A percentile compares a stretch with the other conserved stretches of the same genome.
phyloP scores from a whole-genome alignment of 164 flowering plant genomes.

The Tetrastigma voinierianum region DNA sequence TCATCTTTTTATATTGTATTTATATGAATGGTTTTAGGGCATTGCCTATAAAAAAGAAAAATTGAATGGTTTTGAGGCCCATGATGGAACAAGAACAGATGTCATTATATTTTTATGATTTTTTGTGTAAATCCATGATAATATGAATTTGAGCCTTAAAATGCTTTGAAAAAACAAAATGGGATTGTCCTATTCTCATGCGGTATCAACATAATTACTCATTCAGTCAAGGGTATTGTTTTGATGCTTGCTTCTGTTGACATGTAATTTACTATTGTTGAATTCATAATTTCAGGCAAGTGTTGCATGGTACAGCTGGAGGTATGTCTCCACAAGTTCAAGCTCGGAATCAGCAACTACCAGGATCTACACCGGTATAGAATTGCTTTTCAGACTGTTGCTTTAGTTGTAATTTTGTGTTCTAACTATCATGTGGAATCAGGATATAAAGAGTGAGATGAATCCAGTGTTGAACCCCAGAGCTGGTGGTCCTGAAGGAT shows the following conservation, averaged over 20 bases:
- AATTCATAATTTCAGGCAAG: constrained; percentile 62
- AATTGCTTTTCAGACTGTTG: not conserved
- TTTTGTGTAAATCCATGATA: not conserved
- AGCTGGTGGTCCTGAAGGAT: constrained; percentile 46
- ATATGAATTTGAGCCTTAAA: not conserved
- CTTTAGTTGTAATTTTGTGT: not conserved
- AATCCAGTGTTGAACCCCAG: constrained; percentile 47
- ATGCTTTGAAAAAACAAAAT: not conserved
- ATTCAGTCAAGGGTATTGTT: not conserved
- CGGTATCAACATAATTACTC: not conserved
- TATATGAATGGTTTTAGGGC: not conserved
- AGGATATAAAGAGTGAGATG: constrained; percentile 48
- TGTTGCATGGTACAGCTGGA: constrained; percentile 83
- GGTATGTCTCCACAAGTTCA: constrained; percentile 89
- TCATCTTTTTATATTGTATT: not conserved
- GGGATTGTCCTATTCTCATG: not conserved
- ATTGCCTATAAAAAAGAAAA: too few species aligned
- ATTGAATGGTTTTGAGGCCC: not conserved
- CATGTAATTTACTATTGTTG: not conserved
- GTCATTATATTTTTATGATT: constrained; percentile 1
- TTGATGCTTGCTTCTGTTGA: constrained; percentile 1
- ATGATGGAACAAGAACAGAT: not conserved
- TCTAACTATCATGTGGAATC: constrained; percentile 8
- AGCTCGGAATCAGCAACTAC: constrained; percentile 78
- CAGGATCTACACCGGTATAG: constrained; percentile 70